These are phyloP conservation scores for Penstemon barbatus DNA, from an alignment of 257 asterid species.

Conservation along the genomic window DNA sequence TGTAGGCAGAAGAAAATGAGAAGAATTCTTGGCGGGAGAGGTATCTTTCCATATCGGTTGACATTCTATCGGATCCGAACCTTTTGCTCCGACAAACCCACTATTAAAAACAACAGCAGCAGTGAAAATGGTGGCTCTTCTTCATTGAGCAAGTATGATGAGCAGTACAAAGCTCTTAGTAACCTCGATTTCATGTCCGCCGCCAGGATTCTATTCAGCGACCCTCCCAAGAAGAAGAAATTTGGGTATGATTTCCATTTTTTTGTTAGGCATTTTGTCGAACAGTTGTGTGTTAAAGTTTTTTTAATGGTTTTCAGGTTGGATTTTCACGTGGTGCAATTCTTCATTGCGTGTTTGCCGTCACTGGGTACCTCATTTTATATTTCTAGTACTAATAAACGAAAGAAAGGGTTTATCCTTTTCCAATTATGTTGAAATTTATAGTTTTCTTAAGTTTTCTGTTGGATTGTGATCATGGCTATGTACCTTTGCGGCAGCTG, in stretches of 20 bases:
- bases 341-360: conserved; percentile 88
- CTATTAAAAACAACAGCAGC: conserved; percentile 26
- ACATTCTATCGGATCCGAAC: conserved; percentile 29
- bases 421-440: conserved; percentile 18
- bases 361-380: conserved; percentile 64
- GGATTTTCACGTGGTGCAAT: conserved; percentile 93
- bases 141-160: conserved; percentile 45
- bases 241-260: conserved; percentile 54
- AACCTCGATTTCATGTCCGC: conserved; percentile 71
- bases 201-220: conserved; percentile 59
- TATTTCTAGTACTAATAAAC: not conserved
- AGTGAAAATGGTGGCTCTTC: conserved; percentile 40
- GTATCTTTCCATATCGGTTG: conserved; percentile 30
- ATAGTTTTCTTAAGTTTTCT: conserved; percentile 15
- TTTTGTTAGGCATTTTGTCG: conserved; percentile 30
- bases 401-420: not conserved
- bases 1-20: conserved; percentile 36
- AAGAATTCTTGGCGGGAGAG: conserved; percentile 36
- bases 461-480: conserved; percentile 17
- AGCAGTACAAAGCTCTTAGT: conserved; percentile 63
- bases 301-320: conserved; percentile 49
- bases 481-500: conserved; percentile 61
- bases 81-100: conserved; percentile 45
- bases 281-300: conserved; percentile 18
- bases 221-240: conserved; percentile 59